These are phyloP conservation scores for Hemileccinum impolitum DNA, from an alignment of 768 basidiomycete genomes.

Conservation along the genomic window DNA sequence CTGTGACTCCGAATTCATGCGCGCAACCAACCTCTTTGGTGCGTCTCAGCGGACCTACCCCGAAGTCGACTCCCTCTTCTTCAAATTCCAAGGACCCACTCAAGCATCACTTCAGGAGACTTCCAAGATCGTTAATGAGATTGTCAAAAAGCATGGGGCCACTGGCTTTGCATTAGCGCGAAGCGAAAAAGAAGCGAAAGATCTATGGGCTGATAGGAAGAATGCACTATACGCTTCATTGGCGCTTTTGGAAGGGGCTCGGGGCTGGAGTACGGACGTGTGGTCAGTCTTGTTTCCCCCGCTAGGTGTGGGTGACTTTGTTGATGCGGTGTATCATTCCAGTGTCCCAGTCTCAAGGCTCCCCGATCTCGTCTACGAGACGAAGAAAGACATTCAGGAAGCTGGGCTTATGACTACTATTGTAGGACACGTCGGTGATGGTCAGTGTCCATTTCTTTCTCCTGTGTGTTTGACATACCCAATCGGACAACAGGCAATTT, in stretches of 20 bases:
- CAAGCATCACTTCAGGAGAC: slow-evolving; percentile 57
- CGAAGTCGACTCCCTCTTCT: slow-evolving; percentile 70
- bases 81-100: slow-evolving; percentile 81
- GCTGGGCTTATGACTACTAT: slow-evolving; percentile 59
- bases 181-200: slow-evolving; percentile 59
- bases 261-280: slow-evolving; percentile 73
- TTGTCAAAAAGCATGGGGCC: slow-evolving; percentile 65
- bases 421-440: slow-evolving; percentile 79
- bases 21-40: slow-evolving; percentile 54
- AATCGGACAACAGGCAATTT: slow-evolving; percentile 39
- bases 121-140: slow-evolving; percentile 51
- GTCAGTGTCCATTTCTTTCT: slow-evolving; percentile 35
- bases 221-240: slow-evolving; percentile 58
- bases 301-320: not conserved
- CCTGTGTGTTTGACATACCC: not conserved
- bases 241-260: slow-evolving; percentile 53
- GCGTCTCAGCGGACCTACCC: slow-evolving; percentile 55
- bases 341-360: slow-evolving; percentile 64
- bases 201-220: slow-evolving; percentile 74
- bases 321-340: not conserved
- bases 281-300: slow-evolving; percentile 42
- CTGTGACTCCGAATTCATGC: slow-evolving; percentile 69
- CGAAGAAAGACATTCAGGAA: slow-evolving; percentile 62
- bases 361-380: slow-evolving; percentile 62
- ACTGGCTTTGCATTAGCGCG: slow-evolving; percentile 64